phyloP scores from a whole-genome alignment of 805 yeast genomes.

The Saturnispora saitoi region DNA sequence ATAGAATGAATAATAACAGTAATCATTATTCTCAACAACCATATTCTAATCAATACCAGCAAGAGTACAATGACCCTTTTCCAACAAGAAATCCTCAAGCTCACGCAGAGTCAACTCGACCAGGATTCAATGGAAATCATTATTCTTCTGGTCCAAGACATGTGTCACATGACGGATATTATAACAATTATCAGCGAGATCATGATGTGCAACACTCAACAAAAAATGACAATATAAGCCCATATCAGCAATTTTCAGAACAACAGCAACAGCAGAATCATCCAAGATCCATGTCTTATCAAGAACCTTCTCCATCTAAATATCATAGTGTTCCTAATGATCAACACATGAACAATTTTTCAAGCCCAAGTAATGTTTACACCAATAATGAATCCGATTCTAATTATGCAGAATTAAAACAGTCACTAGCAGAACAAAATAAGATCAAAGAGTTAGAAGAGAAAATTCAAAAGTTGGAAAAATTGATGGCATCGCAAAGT shows the following conservation, averaged over 20 bases:
- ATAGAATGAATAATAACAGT: background rate
- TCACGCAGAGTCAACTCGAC: background rate
- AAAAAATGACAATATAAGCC: background rate
- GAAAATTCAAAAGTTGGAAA: constrained; percentile 25
- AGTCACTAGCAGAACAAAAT: constrained; percentile 8
- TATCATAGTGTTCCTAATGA: background rate
- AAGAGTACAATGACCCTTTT: background rate
- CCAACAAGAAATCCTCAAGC: background rate
- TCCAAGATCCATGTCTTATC: constrained; percentile 1
- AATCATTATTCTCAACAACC: background rate
- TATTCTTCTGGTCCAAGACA: background rate
- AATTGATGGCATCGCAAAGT: constrained; percentile 17
- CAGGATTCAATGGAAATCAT: background rate
- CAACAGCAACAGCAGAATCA: background rate
- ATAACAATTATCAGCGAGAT: background rate
- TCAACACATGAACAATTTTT: background rate
- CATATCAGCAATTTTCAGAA: background rate
- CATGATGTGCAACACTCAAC: background rate
- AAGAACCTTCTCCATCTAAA: background rate
- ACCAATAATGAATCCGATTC: background rate
- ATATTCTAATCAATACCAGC: background rate
- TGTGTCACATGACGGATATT: constrained; percentile 7
- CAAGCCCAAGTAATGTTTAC: background rate
- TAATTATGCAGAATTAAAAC: background rate
- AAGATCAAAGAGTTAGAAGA: constrained; percentile 27